Evolutionary conservation across 2,329 filamentous ascomycete species (phyloP).

Genomic region (Fusarium sp.): DNA sequence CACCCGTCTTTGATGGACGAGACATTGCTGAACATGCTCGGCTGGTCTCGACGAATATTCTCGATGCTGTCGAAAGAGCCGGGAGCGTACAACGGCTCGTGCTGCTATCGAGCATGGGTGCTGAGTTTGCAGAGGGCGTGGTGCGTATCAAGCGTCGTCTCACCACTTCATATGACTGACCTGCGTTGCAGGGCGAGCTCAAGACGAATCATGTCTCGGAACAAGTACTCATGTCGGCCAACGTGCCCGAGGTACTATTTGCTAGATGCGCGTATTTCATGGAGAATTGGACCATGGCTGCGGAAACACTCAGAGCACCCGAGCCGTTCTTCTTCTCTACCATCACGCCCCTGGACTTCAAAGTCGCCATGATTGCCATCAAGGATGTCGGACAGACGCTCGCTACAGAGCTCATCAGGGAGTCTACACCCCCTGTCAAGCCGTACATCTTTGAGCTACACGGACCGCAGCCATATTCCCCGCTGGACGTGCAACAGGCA

Average conservation of each 20-base stretch:
- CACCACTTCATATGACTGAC: background rate
- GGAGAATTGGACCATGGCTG: constrained; percentile 50
- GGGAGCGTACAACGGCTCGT: constrained; percentile 45
- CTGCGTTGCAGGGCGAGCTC: constrained; percentile 49
- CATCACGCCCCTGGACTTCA: constrained; percentile 47
- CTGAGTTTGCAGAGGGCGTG: constrained; percentile 46
- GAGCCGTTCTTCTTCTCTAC: constrained; percentile 48
- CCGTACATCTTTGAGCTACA: constrained; percentile 48
- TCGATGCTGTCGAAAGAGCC: constrained; percentile 40
- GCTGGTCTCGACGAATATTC: constrained; percentile 44
- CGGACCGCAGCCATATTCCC: constrained; percentile 44
- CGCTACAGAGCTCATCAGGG: constrained; percentile 40
- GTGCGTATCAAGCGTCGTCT: constrained; percentile 31
- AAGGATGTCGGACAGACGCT: constrained; percentile 40
- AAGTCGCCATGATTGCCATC: constrained; percentile 47
- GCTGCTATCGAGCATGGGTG: constrained; percentile 46
- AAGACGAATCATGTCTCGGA: constrained; percentile 50
- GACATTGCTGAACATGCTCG: constrained; percentile 37
- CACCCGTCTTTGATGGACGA: constrained; percentile 41
- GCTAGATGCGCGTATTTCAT: constrained; percentile 51
- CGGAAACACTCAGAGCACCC: constrained; percentile 41
- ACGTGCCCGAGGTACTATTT: constrained; percentile 43
- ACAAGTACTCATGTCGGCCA: constrained; percentile 19
- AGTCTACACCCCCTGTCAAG: constrained; percentile 22
- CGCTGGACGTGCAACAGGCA: constrained; percentile 44